Evolutionary conservation across 768 basidiomycete species (phyloP).

Genomic region (Podaxis sp.): DNA sequence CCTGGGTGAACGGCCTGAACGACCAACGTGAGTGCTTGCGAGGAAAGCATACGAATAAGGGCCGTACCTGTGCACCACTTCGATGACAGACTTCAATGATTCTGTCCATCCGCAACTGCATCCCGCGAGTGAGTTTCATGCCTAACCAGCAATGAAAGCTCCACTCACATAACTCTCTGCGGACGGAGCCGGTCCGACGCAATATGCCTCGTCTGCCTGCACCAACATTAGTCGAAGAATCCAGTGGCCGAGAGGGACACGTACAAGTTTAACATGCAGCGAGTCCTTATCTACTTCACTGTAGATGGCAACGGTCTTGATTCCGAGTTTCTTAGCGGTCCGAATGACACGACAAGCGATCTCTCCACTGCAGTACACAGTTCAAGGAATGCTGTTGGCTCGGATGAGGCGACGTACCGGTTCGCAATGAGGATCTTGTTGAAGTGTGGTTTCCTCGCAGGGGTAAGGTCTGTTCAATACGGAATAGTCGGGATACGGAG

Average conservation of each 20-base stretch:
- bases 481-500: neutral
- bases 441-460: conserved; percentile 53
- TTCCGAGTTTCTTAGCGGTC: conserved; percentile 83
- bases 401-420: conserved; percentile 42
- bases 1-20: conserved; percentile 89
- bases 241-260: conserved; percentile 14
- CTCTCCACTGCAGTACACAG: conserved; percentile 63
- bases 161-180: conserved; percentile 81
- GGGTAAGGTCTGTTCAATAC: neutral
- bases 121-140: neutral
- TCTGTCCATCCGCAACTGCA: conserved; percentile 80
- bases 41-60: neutral
- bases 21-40: conserved; percentile 2
- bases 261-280: conserved; percentile 79
- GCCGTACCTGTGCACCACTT: conserved; percentile 79
- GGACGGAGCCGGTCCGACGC: conserved; percentile 90
- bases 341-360: conserved; percentile 95
- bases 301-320: conserved; percentile 90
- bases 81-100: conserved; percentile 80
- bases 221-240: neutral
- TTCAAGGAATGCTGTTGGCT: neutral
- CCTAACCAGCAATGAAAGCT: neutral
- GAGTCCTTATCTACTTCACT: conserved; percentile 82
- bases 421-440: conserved; percentile 94
- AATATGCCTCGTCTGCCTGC: conserved; percentile 85